Conservation (phyloP, 371 early-diverging fungal species). For the Zopfochytrium polystomum region DNA sequence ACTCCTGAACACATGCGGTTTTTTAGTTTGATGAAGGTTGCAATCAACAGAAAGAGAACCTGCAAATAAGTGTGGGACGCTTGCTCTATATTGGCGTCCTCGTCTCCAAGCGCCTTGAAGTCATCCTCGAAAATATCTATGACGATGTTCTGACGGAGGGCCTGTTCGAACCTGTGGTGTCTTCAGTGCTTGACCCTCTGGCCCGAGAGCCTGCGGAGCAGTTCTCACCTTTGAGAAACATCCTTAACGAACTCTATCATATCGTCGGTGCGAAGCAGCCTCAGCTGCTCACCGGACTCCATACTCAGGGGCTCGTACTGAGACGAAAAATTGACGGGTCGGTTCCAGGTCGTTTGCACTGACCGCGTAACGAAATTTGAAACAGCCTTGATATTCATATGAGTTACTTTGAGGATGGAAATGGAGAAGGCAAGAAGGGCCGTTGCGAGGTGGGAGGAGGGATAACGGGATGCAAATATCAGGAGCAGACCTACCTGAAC, state of each 20-base stretch:
- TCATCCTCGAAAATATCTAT: constrained; percentile 54
- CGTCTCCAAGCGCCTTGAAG: constrained; percentile 51
- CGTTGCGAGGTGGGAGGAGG: too few species aligned
- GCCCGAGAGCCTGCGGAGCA: not conserved
- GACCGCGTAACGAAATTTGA: constrained; percentile 30
- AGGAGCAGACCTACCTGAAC: constrained; percentile 38
- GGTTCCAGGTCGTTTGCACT: constrained; percentile 49
- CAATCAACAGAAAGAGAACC: constrained; percentile 17
- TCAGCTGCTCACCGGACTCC: constrained; percentile 24
- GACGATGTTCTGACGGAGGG: constrained; percentile 48
- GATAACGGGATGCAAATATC: too few species aligned
- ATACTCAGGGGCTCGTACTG: constrained; percentile 52
- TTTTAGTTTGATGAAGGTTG: not conserved
- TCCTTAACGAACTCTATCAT: constrained; percentile 38
- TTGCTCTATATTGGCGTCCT: constrained; percentile 51
- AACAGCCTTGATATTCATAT: constrained; percentile 31
- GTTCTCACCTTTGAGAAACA: constrained; percentile 27
- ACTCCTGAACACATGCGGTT: constrained; percentile 37
- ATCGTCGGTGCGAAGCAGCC: constrained; percentile 30
- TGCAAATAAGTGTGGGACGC: constrained; percentile 47
- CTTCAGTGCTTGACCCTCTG: not conserved
- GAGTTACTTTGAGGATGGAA: not conserved
- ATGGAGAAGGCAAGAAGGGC: not conserved
- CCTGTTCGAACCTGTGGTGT: constrained; percentile 45
- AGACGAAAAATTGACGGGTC: constrained; percentile 46